Evolutionary conservation across 1,139 yeast genomes (phyloP), one percentile per base, ranked within the genome.

Genomic region (Suhomyces coccinellae): DNA sequence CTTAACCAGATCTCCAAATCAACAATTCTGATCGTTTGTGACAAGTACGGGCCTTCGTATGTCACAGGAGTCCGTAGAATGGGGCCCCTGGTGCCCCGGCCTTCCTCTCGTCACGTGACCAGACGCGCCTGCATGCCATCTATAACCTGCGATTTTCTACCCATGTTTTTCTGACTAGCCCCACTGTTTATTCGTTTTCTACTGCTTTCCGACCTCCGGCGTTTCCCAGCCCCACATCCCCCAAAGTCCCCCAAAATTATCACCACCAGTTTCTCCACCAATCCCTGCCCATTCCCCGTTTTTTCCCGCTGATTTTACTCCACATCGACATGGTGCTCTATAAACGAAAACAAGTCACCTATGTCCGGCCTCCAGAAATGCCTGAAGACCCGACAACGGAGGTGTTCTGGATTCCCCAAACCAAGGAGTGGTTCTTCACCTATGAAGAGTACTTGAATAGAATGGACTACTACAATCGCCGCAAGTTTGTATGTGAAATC

Each of bases 401-500:
- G 44, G 88, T 89, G 2, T 93, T 90, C 87, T 73, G 71, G 53
- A 89, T 93, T 42, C 83, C 88, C 16, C 83, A 83, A 52, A 91
- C 98, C 3, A 85, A 83, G 43, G 98, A 93, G 69, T 91, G 95
- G 88, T 93, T 90, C 62, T 56, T 71, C 17, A 71, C 73, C 11
- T 93, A 93, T 62, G 90, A 85, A 44, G 88, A 82, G 10, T 93
- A 87, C 60, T 69, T 93, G 46, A 66, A 67, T 14, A 67, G 91
- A 44, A 66, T 85, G 69, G 90, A 86, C 62, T 86, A 83, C 63
- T 87, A 85, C 63, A 77, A 76, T 51, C 78, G 82, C 48, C 81
- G 82, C 53, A 86, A 88, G 62, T 93, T 93, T 67, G 95, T 90
- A 6, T 93, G 98, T 69, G 99, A 93, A 68, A 85, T 93, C 45